Conservation (phyloP, 1,284 basidiomycete species). For the Cystobasidiaceae sp. region DNA sequence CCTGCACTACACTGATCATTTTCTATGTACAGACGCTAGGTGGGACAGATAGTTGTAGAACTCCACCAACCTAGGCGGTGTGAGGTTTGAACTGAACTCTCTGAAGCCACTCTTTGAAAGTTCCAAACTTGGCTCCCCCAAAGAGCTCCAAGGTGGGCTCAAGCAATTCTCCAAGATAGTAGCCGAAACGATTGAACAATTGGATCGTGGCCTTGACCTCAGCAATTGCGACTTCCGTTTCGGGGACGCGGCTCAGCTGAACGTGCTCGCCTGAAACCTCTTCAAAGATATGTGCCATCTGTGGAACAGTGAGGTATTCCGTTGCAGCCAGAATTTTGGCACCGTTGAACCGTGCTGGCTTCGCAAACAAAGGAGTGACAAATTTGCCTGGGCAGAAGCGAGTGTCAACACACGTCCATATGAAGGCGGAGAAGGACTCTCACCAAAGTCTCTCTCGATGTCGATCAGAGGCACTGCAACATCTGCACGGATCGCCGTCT, state of each 20-base stretch:
- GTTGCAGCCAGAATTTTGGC: slow-evolving; percentile 21
- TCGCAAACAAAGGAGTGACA: slow-evolving; percentile 17
- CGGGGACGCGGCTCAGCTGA: neutral
- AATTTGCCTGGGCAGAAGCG: slow-evolving; percentile 15
- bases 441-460: slow-evolving; percentile 22
- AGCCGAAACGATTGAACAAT: slow-evolving; percentile 26
- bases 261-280: slow-evolving; percentile 4
- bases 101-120: neutral
- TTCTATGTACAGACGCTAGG: neutral
- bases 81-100: neutral
- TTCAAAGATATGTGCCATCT: slow-evolving; percentile 15
- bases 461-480: slow-evolving; percentile 23
- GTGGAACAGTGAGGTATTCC: slow-evolving; percentile 27
- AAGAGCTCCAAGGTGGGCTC: slow-evolving; percentile 9
- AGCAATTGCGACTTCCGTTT: neutral
- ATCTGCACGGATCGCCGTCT: slow-evolving; percentile 18
- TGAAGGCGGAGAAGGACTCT: neutral
- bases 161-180: slow-evolving; percentile 25
- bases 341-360: slow-evolving; percentile 7
- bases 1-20: too few species aligned
- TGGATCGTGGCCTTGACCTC: slow-evolving; percentile 18
- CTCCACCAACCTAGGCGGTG: neutral
- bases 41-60: too few species aligned
- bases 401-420: neutral
- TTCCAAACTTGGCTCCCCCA: neutral